Evolutionary conservation across 441 rosid genomes (phyloP), one percentile per base, ranked within the genome.

Genomic region (Hura crepitans): DNA sequence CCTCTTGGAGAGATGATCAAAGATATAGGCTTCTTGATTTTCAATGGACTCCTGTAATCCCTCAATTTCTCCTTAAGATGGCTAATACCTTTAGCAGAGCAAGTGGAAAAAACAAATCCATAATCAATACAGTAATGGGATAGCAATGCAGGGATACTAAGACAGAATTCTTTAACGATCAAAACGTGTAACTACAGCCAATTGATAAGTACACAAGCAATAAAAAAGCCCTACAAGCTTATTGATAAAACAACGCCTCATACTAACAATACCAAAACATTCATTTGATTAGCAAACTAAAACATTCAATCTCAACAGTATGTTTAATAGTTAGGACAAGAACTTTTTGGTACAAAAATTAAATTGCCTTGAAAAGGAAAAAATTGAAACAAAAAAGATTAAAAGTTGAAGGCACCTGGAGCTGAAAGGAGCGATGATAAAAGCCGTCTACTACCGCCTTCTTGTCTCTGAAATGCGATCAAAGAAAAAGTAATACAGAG

Each of bases 1-100:
- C 95, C 96, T 68, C 86, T 84, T 8, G 85, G 85, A 28, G 99
- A 95, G 72, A 92, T 53, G 75, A 92, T 86, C 79, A 95, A 70
- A 15, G 91, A 88, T 18, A 74, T 68, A 5, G 75, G 83, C 65
- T 77, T 87, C 74, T 73, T 86, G 64, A 35, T 54, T 72, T 76
- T 87, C 63, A 80, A 83, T 5, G 81, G 90, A 66, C 73, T 69
- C 83, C 83, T 83, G 58, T 81, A 76, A 50, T 76, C 84, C 61
- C 73, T 75, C 98, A 93, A 92, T 80, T 78, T 95, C 74, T 81
- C 87, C 82, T 82, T 95, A 53, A 92, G 74, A 69, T 79, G 90
- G 75, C 82, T 82, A 59, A 90, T 73, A 79, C 97, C 98, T 93
- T 77, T 69, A 57, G 30, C 58, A 25, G 20, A 57, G 49, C 5